Percentiles rank a stretch among this genome's conserved stretches.
These are phyloP conservation scores for Aspergillus spinulosporus DNA, from an alignment of 2,329 filamentous ascomycete genomes.

Conservation along the genomic window DNA sequence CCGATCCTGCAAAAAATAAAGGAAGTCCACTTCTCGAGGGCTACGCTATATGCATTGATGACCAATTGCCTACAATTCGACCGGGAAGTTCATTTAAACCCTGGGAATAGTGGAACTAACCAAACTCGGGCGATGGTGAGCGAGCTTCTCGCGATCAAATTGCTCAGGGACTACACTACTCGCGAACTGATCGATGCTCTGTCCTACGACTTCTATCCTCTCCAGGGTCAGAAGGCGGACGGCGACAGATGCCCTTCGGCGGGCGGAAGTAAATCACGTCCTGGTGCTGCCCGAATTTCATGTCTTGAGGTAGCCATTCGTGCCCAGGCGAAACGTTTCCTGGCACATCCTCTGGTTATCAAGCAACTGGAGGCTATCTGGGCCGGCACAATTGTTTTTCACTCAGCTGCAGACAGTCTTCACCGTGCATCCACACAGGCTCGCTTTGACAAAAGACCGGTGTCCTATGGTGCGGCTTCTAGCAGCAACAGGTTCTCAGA, in stretches of 20 bases:
- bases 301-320: slow-evolving; percentile 91
- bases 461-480: slow-evolving; percentile 30
- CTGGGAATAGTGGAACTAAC: slow-evolving; percentile 80
- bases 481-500: slow-evolving; percentile 15
- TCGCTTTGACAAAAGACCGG: slow-evolving; percentile 21
- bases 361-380: slow-evolving; percentile 97
- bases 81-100: slow-evolving; percentile 80
- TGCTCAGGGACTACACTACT: slow-evolving; percentile 86
- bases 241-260: slow-evolving; percentile 31
- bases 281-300: slow-evolving; percentile 73
- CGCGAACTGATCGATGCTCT: slow-evolving; percentile 90
- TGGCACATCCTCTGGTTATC: slow-evolving; percentile 87
- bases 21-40: slow-evolving; percentile 77
- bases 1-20: slow-evolving; percentile 90
- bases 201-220: slow-evolving; percentile 90
- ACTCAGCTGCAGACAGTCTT: slow-evolving; percentile 80
- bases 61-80: slow-evolving; percentile 91
- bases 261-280: slow-evolving; percentile 48
- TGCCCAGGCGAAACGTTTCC: slow-evolving; percentile 86
- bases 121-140: slow-evolving; percentile 84
- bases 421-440: slow-evolving; percentile 61
- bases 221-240: slow-evolving; percentile 71
- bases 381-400: slow-evolving; percentile 93
- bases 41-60: slow-evolving; percentile 85
- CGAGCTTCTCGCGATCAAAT: slow-evolving; percentile 83